Percentiles rank a stretch among this genome's conserved stretches.
Evolutionary conservation across 78 protist genomes (phyloP).

Genomic region (Isochrysis galbana): DNA sequence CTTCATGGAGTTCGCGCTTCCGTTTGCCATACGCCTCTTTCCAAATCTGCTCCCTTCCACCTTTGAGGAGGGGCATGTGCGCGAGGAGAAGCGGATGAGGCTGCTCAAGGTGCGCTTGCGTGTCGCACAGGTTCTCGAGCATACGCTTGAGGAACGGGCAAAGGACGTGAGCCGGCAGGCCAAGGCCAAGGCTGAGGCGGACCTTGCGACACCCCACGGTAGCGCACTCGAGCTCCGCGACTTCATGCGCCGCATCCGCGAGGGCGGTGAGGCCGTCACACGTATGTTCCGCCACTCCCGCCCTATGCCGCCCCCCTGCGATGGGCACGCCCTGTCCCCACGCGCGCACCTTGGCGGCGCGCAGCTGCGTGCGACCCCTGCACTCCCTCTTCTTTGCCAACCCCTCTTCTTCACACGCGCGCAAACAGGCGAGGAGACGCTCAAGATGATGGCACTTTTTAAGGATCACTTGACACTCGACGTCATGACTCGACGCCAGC

Average conservation of each 20-base stretch:
- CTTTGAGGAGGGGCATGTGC: constrained; percentile 15
- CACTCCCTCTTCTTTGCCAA: too few species aligned
- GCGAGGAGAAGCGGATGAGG: neutral
- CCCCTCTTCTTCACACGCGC: too few species aligned
- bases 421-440: neutral
- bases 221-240: neutral
- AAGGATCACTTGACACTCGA: neutral
- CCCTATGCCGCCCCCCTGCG: too few species aligned
- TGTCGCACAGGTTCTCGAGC: neutral
- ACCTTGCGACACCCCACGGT: too few species aligned
- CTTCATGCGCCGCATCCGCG: neutral
- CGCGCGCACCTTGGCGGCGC: too few species aligned
- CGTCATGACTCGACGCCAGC: neutral
- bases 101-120: neutral
- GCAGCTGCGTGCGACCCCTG: too few species aligned
- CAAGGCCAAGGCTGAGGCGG: neutral
- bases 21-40: constrained; percentile 62
- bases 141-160: constrained; percentile 18
- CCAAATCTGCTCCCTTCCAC: constrained; percentile 71
- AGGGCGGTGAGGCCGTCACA: too few species aligned
- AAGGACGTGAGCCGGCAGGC: neutral
- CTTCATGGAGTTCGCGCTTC: constrained; percentile 60
- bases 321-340: too few species aligned
- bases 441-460: neutral
- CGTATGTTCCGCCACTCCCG: too few species aligned